Base-by-base conservation (phyloP, 257 asterid genomes). In the Solanum pimpinellifolium region DNA sequence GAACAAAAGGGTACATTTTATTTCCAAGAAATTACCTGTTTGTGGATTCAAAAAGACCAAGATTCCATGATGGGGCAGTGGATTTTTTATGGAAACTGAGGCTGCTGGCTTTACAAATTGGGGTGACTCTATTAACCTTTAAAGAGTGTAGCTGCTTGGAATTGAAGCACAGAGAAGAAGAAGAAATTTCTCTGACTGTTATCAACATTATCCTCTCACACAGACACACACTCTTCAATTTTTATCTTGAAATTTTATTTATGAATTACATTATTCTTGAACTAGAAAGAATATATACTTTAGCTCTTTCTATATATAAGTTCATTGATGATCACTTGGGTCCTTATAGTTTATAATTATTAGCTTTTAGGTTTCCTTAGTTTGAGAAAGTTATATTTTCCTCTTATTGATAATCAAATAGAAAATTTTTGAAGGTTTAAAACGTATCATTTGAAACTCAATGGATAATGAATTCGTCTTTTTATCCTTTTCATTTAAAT, bases 121-220 rank as follows among this genome's bases (percentile, higher is more conserved):
- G 27, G 2, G 42, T 47, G 42, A 47, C 60, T 37, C 18, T 80
- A 80, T 80, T 84, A 33, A 86, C 83, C 16, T 72, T 78, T 25
- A 65, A 14, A 65, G 27, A 41, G 69, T 35, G 35, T 25, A 47
- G 70, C 11, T 25, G 82, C 69, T 62, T 87, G 87, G 47, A 81
- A 12, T 85, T 68, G 90, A 90, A 87, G 90, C 87, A 89, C 37
- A 92, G 88, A 25, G 84, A 93, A 88, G 91, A 89, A 29, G 56
- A 44, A 20, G 49, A 94, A 88, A 93, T 90, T 86, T 92, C 95
- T 90, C 95, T 90, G 39, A 86, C 93, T 31, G 92, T 86, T 90
- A 91, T 90, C 98, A 90, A 93, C 98, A 94, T 95, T 92, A 93
- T 93, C 96, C 88, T 87, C 88, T 86, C 86, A 23, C 56, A 75